Evolutionary conservation across 2,329 filamentous ascomycete species (phyloP).

Genomic region (Alternaria triticimaculans): DNA sequence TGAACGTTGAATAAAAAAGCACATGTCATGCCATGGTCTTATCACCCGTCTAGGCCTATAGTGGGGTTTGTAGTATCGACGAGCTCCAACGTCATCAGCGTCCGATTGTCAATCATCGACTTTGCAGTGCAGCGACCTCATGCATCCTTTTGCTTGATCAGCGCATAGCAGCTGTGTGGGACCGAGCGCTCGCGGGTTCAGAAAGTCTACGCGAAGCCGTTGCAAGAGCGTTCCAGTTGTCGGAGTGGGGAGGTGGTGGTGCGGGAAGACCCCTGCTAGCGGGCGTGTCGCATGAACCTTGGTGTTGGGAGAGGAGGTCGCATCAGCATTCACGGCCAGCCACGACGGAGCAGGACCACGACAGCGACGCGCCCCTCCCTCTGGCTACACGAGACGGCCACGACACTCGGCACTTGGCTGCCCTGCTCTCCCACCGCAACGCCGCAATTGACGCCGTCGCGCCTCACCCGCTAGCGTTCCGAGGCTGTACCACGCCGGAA

Average conservation of each 20-base stretch:
- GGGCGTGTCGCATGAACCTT: conserved; percentile 14
- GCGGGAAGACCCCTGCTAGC: conserved; percentile 17
- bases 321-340: conserved; percentile 4
- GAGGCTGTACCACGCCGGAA: conserved; percentile 34
- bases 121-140: background rate
- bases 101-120: background rate
- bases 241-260: conserved; percentile 7
- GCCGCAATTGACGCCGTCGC: background rate
- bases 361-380: conserved; percentile 1
- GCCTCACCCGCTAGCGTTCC: conserved; percentile 10
- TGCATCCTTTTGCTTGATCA: background rate
- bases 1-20: conserved; percentile 3
- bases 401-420: background rate
- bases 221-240: conserved; percentile 18
- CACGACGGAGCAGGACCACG: background rate
- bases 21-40: background rate
- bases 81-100: conserved; percentile 11
- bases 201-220: conserved; percentile 12
- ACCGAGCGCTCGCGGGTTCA: background rate
- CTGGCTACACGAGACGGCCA: conserved; percentile 3
- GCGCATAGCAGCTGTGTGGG: background rate
- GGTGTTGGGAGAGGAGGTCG: conserved; percentile 15
- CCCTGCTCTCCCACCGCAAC: background rate
- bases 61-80: background rate
- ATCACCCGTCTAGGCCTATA: background rate